Percentiles rank a stretch among this genome's conserved stretches.
Evolutionary conservation across 208 protist genomes (phyloP).

Genomic region (Pavlovales sp.): DNA sequence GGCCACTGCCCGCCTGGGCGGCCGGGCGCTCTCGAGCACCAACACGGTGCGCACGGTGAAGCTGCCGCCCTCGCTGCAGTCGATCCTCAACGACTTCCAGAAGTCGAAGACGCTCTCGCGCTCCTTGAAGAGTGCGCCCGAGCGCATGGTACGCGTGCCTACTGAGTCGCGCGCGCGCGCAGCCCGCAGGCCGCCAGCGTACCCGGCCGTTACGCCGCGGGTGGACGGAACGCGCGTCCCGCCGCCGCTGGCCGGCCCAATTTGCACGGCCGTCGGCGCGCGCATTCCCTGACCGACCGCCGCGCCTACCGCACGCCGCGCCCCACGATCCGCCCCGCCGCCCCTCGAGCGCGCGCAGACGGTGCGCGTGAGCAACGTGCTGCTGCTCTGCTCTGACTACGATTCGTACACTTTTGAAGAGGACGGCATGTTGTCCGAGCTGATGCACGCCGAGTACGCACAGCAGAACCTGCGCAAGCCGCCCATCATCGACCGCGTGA

Average conservation of each 20-base stretch:
- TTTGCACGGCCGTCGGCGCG: too few relatives aligned
- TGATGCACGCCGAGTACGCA: slow-evolving; percentile 1
- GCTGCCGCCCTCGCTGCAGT: background rate
- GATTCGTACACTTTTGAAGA: slow-evolving; percentile 45
- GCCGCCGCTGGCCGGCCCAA: too few relatives aligned
- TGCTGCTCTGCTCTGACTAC: slow-evolving; percentile 41
- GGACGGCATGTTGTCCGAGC: slow-evolving; percentile 28
- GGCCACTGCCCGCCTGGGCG: too few relatives aligned
- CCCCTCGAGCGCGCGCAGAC: background rate
- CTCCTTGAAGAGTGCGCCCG: background rate
- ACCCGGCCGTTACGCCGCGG: too few relatives aligned
- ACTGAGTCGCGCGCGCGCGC: too few relatives aligned
- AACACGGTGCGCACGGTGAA: background rate
- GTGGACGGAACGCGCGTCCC: too few relatives aligned
- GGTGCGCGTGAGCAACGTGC: slow-evolving; percentile 15
- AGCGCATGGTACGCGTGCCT: background rate
- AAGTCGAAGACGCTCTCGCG: background rate
- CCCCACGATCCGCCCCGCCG: too few relatives aligned
- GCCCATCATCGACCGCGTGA: slow-evolving; percentile 32
- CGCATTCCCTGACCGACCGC: too few relatives aligned
- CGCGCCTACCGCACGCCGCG: too few relatives aligned
- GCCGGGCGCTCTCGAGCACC: background rate
- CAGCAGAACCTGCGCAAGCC: slow-evolving; percentile 26
- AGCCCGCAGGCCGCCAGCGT: too few relatives aligned
- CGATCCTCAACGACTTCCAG: background rate